These are phyloP conservation scores for Penicillium arizonense DNA, from an alignment of 495 filamentous ascomycete species.

Conservation along the genomic window DNA sequence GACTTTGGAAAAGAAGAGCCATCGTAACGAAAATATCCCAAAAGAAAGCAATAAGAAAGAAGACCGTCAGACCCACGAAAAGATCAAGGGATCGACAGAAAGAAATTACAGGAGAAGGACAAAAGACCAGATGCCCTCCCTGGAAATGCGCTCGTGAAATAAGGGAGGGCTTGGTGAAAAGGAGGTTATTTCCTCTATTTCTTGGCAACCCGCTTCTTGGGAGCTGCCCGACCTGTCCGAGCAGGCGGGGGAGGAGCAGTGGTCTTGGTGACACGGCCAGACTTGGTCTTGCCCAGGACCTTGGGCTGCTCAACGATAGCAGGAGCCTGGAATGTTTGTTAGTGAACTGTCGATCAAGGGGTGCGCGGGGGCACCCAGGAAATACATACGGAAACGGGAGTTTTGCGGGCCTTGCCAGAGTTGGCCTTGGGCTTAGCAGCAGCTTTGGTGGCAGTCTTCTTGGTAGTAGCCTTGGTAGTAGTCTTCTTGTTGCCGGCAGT, in stretches of 20 bases:
- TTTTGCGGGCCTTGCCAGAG: constrained; percentile 55
- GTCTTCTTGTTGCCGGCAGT: constrained; percentile 31
- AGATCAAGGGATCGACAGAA: constrained; percentile 24
- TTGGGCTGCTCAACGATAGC: constrained; percentile 74
- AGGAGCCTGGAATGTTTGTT: constrained; percentile 44
- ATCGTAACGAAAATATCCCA: constrained; percentile 38
- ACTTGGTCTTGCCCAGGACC: constrained; percentile 82
- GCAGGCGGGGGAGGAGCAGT: constrained; percentile 28
- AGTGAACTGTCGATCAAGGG: neutral
- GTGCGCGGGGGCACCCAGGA: neutral
- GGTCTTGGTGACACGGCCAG: constrained; percentile 83
- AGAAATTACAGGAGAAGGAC: constrained; percentile 32
- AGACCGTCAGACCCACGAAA: constrained; percentile 25
- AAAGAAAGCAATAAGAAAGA: constrained; percentile 28
- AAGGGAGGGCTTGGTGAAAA: constrained; percentile 22
- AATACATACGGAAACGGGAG: constrained; percentile 42
- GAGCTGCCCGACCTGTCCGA: constrained; percentile 50
- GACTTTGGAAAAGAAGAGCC: constrained; percentile 29
- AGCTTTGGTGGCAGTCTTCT: constrained; percentile 47
- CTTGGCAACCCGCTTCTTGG: constrained; percentile 63
- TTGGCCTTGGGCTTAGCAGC: constrained; percentile 46
- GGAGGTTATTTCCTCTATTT: constrained; percentile 28
- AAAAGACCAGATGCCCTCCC: constrained; percentile 18
- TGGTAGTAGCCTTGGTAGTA: constrained; percentile 28
- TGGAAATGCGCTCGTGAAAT: constrained; percentile 29